Base-by-base conservation (phyloP, 1,139 yeast genomes). In the Saccharomycopsis hybrid region DNA sequence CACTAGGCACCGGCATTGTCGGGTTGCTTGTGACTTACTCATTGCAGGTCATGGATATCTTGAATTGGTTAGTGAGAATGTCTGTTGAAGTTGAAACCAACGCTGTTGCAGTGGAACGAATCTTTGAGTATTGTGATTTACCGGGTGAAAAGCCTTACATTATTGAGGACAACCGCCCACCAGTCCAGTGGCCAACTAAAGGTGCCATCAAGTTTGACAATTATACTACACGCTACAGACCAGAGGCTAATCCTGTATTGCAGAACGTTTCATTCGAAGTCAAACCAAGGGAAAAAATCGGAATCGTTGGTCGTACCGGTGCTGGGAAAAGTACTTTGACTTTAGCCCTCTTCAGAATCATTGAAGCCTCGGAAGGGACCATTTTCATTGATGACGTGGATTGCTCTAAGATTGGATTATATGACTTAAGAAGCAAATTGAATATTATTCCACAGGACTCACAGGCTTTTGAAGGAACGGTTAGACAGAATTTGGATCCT, bases 401-500 rank as follows among this genome's bases (percentile, higher is more conserved):
- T 56, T 88, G 92, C 5, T 71, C 80, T 46, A 59, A 71, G 13
- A 81, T 92, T 59, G 97, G 97, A 2, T 72, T 92, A 54, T 75
- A 72, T 53, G 97, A 92, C 63, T 74, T 92, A 62, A 81, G 98
- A 67, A 88, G 85, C 52, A 79, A 79, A 55, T 71, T 92, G 50
- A 86, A 96, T 0, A 92, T 92, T 58, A 92, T 92, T 59, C 98
- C 98, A 1, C 98, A 92, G 66, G 98, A 92, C 62, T 87, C 97
- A 0, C 97, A 92, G 67, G 95, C 90, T 3, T 90, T 92, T 63
- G 90, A 88, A 69, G 98, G 98, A 40, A 78, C 95, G 0, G 73
- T 92, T 44, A 76, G 96, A 61, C 83, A 86, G 43, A 92, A 92
- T 65, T 76, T 92, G 60, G 98, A 92, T 63, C 98, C 98, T 27